Percentiles rank a stretch among this genome's conserved stretches.
These are phyloP conservation scores for Tulasnella sp. DNA, from an alignment of 768 basidiomycete genomes.

Conservation along the genomic window DNA sequence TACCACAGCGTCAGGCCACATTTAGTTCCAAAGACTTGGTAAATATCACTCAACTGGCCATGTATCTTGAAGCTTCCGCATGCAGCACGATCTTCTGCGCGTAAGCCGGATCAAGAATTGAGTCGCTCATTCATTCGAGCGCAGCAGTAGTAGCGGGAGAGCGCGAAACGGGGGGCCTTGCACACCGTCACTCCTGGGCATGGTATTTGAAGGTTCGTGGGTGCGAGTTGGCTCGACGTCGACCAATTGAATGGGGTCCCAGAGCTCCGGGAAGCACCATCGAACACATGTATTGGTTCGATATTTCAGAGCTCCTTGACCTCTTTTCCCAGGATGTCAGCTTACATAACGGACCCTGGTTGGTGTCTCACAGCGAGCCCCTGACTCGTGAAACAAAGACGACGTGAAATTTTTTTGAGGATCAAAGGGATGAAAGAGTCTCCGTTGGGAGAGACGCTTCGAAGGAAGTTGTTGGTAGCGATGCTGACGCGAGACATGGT, in stretches of 20 bases:
- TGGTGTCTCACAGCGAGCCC: not conserved
- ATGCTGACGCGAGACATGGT: not conserved
- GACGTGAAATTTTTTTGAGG: not conserved
- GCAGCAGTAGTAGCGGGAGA: not conserved
- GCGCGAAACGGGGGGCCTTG: not conserved
- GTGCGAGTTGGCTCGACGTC: not conserved
- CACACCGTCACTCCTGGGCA: not conserved
- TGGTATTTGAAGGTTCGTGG: not conserved
- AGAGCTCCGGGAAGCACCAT: not conserved
- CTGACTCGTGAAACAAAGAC: not conserved
- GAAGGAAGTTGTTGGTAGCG: not conserved
- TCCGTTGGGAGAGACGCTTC: not conserved
- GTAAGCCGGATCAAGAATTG: not conserved
- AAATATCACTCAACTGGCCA: slow-evolving; percentile 4
- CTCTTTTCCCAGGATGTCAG: not conserved
- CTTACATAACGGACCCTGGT: not conserved
- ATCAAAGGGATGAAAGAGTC: no score
- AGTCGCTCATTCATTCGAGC: not conserved
- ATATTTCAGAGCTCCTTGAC: not conserved
- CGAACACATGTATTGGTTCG: not conserved
- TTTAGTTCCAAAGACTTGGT: not conserved
- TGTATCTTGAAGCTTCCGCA: slow-evolving; percentile 12
- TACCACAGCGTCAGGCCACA: not conserved
- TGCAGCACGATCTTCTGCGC: slow-evolving; percentile 3
- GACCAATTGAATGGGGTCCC: not conserved